Percentiles rank a stretch among this genome's conserved stretches.
Conservation (phyloP, 805 yeast species). For the Suhomyces emberorum region DNA sequence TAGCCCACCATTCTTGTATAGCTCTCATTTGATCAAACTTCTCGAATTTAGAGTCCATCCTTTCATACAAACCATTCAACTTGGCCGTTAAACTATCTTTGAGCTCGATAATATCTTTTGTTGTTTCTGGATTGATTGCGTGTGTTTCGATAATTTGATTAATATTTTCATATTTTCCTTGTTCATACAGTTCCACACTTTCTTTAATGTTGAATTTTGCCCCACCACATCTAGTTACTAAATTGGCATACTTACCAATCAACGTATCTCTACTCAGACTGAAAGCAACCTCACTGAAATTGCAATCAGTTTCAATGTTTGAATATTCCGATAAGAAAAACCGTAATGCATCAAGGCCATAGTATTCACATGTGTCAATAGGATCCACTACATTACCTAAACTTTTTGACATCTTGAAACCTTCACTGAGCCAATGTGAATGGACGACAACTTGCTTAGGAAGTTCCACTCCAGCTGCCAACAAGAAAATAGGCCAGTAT, state of each 20-base stretch:
- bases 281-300: conserved; percentile 62
- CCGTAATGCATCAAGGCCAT: conserved; percentile 72
- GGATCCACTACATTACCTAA: conserved; percentile 95
- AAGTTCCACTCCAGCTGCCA: conserved; percentile 72
- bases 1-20: conserved; percentile 55
- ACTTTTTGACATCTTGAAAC: conserved; percentile 91
- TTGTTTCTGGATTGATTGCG: conserved; percentile 10
- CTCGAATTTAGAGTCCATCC: conserved; percentile 43
- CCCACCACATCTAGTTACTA: conserved; percentile 71
- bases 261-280: conserved; percentile 56
- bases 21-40: conserved; percentile 55
- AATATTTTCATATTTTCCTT: conserved; percentile 20
- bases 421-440: conserved; percentile 90
- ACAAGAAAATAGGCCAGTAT: conserved; percentile 88
- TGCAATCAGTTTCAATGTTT: conserved; percentile 71
- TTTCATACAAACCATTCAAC: conserved; percentile 32
- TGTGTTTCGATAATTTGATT: conserved; percentile 17
- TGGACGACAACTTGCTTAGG: conserved; percentile 83
- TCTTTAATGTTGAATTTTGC: conserved; percentile 56
- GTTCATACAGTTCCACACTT: conserved; percentile 31
- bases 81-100: conserved; percentile 22
- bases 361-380: conserved; percentile 51
- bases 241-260: conserved; percentile 80
- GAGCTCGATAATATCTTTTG: conserved; percentile 13
- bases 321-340: conserved; percentile 76